Evolutionary conservation across 176 grass and related monocot species (phyloP).

Genomic region (Thalia dealbata): DNA sequence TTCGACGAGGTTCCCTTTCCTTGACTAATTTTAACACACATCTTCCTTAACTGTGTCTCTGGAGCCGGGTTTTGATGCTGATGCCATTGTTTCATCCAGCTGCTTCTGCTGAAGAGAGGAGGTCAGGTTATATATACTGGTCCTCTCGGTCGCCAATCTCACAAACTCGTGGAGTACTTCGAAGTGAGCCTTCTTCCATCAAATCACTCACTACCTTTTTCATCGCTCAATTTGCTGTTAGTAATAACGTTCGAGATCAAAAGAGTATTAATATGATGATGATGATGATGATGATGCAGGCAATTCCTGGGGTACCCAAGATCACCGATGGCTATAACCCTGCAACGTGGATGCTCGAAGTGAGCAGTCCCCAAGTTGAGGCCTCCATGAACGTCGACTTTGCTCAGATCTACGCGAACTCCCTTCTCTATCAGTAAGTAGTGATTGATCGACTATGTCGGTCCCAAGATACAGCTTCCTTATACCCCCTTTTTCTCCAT

Average conservation of each 20-base stretch:
- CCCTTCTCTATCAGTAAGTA: conserved; percentile 52
- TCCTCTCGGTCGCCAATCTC: conserved; percentile 58
- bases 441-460: not conserved
- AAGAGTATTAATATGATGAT: too few species aligned
- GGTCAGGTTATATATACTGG: conserved; percentile 81
- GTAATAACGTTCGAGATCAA: not conserved
- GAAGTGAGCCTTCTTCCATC: conserved; percentile 40
- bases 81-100: conserved; percentile 25
- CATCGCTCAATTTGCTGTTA: too few species aligned
- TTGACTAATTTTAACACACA: too few species aligned
- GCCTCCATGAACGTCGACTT: conserved; percentile 51
- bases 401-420: conserved; percentile 71
- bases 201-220: too few species aligned
- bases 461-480: not conserved
- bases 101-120: conserved; percentile 80
- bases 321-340: conserved; percentile 76
- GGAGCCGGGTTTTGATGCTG: not conserved
- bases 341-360: conserved; percentile 87
- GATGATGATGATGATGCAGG: conserved; percentile 24
- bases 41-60: too few species aligned
- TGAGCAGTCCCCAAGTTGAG: conserved; percentile 50
- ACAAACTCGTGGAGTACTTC: conserved; percentile 83
- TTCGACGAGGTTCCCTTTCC: conserved; percentile 62
- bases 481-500: not conserved
- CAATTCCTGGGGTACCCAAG: conserved; percentile 60